Evolutionary conservation across 345 rosid genomes (phyloP).

Genomic region (Citrus medica): DNA sequence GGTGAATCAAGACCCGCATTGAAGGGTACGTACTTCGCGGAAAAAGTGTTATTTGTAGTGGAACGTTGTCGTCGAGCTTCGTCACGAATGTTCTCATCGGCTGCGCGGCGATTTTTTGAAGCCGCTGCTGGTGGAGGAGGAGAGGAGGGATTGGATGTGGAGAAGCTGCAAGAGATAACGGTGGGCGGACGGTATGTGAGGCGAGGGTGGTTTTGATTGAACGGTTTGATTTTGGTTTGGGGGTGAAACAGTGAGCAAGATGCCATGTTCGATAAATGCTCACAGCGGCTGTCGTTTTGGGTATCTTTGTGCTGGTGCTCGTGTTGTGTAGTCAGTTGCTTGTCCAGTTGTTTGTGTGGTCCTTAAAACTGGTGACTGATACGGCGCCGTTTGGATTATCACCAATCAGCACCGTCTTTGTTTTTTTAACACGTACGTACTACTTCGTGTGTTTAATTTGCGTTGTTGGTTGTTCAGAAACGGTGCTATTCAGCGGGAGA

Average conservation of each 20-base stretch:
- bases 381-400: no score
- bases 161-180: conserved; percentile 37
- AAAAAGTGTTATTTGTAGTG: conserved; percentile 32
- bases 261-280: conserved; percentile 29
- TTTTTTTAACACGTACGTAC: no score
- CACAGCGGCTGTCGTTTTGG: not conserved
- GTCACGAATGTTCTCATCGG: conserved; percentile 58
- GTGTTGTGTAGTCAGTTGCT: no score
- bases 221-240: conserved; percentile 25
- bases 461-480: no score
- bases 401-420: no score
- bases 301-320: not conserved
- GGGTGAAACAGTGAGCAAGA: conserved; percentile 27
- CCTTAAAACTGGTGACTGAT: no score
- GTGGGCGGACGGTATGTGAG: conserved; percentile 8
- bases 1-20: conserved; percentile 45
- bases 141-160: conserved; percentile 22
- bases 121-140: conserved; percentile 15
- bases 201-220: conserved; percentile 21
- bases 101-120: conserved; percentile 35
- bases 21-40: conserved; percentile 83
- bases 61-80: conserved; percentile 65
- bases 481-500: no score
- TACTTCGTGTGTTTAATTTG: no score
- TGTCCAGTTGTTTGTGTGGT: not conserved